These are phyloP conservation scores for Orychophragmus violaceus DNA, from an alignment of 345 rosid genomes.

Conservation along the genomic window DNA sequence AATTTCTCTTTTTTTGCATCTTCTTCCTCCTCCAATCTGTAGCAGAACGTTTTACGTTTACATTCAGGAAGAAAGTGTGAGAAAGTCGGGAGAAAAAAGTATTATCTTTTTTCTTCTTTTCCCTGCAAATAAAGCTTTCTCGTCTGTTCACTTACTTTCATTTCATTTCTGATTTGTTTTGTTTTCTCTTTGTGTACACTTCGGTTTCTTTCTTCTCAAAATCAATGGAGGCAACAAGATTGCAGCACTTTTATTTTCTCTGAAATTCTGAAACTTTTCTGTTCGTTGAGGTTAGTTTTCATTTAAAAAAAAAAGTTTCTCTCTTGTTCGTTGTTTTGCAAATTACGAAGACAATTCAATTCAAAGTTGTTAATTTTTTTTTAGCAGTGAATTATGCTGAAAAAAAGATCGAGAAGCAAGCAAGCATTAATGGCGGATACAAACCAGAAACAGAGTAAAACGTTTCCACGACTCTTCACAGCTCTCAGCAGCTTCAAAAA, in stretches of 20 bases:
- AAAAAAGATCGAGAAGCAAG: constrained; percentile 42
- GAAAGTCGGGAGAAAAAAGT: constrained; percentile 23
- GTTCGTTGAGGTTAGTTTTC: constrained; percentile 1
- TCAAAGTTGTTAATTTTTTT: not conserved
- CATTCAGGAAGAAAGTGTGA: constrained; percentile 26
- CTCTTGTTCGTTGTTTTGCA: not conserved
- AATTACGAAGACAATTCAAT: not conserved
- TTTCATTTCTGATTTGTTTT: not conserved
- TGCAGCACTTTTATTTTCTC: constrained; percentile 14
- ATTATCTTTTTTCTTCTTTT: not conserved
- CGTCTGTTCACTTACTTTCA: constrained; percentile 27
- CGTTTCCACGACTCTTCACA: constrained; percentile 56
- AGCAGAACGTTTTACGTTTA: constrained; percentile 17
- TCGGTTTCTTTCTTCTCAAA: not conserved
- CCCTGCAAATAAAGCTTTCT: constrained; percentile 1
- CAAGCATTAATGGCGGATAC: constrained; percentile 52
- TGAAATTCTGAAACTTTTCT: not conserved
- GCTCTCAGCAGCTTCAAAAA: constrained; percentile 46
- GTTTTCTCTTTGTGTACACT: not conserved
- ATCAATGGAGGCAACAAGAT: constrained; percentile 27
- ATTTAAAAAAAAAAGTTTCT: not conserved
- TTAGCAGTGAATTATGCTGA: constrained; percentile 26
- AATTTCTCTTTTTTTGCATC: not conserved
- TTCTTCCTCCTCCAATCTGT: constrained; percentile 1
- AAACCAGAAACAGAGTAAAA: constrained; percentile 34